phyloP scores from a whole-genome alignment of 208 protist genomes.

The Acanthamoeba lenticulata region DNA sequence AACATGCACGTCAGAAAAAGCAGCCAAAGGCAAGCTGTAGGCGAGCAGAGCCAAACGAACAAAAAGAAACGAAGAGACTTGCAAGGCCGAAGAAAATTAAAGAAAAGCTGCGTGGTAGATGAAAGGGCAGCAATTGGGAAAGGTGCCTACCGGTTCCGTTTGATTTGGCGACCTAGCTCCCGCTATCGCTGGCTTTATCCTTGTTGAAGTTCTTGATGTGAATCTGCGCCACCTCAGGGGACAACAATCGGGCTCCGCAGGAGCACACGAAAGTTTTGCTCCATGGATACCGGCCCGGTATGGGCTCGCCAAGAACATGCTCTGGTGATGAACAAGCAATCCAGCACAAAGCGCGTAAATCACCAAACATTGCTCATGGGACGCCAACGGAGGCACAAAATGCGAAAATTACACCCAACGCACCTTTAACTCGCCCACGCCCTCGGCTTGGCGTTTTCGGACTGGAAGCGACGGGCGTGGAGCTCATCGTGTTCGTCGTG shows the following conservation, averaged over 20 bases:
- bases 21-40: too few relatives aligned
- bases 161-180: neutral
- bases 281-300: conserved; percentile 25
- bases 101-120: neutral
- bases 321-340: neutral
- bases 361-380: too few relatives aligned
- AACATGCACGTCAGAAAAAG: too few relatives aligned
- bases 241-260: conserved; percentile 7
- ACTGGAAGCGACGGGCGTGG: neutral
- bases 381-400: neutral
- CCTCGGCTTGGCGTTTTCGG: neutral
- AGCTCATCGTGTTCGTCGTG: neutral
- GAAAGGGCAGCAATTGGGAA: neutral
- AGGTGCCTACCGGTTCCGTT: neutral
- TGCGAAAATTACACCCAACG: neutral
- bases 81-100: neutral
- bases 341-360: too few relatives aligned
- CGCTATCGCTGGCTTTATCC: neutral
- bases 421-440: neutral
- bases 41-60: too few relatives aligned
- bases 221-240: conserved; percentile 17
- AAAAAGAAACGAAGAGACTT: too few relatives aligned
- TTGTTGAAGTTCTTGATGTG: conserved; percentile 60
- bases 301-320: conserved; percentile 28
- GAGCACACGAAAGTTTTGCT: conserved; percentile 18